Percentiles rank a stretch among this genome's conserved stretches.
Evolutionary conservation across 768 basidiomycete genomes (phyloP).

Genomic region (Suillus subluteus): DNA sequence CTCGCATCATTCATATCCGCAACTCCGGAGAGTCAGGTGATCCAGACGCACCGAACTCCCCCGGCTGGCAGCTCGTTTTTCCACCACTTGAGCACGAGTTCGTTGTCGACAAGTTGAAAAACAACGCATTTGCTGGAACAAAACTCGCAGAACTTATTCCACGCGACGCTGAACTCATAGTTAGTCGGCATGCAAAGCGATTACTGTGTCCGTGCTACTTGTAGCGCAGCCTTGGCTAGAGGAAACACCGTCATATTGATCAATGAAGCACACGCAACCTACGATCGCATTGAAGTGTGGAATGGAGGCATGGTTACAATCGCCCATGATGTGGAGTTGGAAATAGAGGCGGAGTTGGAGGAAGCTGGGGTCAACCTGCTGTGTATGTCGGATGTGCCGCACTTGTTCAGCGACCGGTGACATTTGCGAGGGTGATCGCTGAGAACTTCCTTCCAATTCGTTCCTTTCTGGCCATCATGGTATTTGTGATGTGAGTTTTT

Average conservation of each 20-base stretch:
- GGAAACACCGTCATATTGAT: constrained; percentile 72
- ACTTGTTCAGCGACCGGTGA: constrained; percentile 61
- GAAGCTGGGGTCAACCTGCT: constrained; percentile 67
- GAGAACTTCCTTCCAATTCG: not conserved
- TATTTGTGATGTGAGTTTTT: constrained; percentile 4
- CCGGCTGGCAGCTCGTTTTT: constrained; percentile 67
- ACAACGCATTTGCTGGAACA: constrained; percentile 72
- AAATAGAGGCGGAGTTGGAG: constrained; percentile 69
- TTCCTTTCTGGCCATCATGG: constrained; percentile 2
- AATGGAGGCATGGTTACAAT: constrained; percentile 58
- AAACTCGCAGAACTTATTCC: constrained; percentile 52
- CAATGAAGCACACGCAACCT: constrained; percentile 66
- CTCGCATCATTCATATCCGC: constrained; percentile 68
- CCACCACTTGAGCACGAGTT: constrained; percentile 52
- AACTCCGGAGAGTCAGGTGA: constrained; percentile 66
- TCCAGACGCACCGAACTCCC: constrained; percentile 55
- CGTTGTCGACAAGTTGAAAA: constrained; percentile 68
- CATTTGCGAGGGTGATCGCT: not conserved
- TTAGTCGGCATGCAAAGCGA: constrained; percentile 73
- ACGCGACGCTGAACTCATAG: constrained; percentile 59
- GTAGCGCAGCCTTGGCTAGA: constrained; percentile 59
- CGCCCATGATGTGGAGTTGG: constrained; percentile 54
- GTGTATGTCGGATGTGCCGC: constrained; percentile 66
- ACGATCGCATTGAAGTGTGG: constrained; percentile 65
- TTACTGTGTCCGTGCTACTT: constrained; percentile 60